Base-by-base conservation (phyloP, 192 early-diverging fungal species). In the Gaertneriomyces semiglobifer region DNA sequence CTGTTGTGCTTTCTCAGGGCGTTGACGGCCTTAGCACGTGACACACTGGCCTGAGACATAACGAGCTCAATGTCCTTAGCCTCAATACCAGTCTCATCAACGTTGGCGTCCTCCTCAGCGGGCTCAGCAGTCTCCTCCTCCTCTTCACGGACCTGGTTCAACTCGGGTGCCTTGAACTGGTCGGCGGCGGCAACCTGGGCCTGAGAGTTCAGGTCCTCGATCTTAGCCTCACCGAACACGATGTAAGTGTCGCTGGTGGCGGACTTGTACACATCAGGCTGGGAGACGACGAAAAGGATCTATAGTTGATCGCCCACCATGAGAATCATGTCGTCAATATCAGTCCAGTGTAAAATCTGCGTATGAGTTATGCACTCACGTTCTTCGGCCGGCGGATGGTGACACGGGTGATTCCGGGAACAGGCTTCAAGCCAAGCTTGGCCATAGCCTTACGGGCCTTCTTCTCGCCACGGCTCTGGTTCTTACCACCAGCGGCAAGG, bases 401-500 rank as follows among this genome's bases (percentile, higher is more conserved):
- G 60, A 98, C 92, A 72, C 93, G 89, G 76, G 74, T 89, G 79
- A 97, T 88, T 42, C 89, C 95, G 41, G 85, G 65, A 62, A 96
- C 88, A 71, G 81, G 83, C 83, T 92, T 87, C 52, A 98, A 84
- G 61, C 95, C 95, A 73, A 91, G 87, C 85, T 92, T 92, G 72
- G 81, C 77, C 77, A 98, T 82, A 47, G 92, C 93, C 89, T 98
- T 97, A 75, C 96, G 88, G 55, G 96, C 94, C 90, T 98, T 96
- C 82, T 88, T 89, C 83, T 98, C 95, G 65, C 86, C 84, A 62
- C 89, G 89, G 80, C 82, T 87, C 79, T 91, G 90, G 63, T 54
- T 65, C 63, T 66, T 75, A 55, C 65, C 75, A 46, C 55, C 74
- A 38, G 59, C 59, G 46, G 25, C 47, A 70, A 69, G n/a, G 38